phyloP scores from a whole-genome alignment of 1,284 basidiomycete species.

The Exobasidium rhododendri region DNA sequence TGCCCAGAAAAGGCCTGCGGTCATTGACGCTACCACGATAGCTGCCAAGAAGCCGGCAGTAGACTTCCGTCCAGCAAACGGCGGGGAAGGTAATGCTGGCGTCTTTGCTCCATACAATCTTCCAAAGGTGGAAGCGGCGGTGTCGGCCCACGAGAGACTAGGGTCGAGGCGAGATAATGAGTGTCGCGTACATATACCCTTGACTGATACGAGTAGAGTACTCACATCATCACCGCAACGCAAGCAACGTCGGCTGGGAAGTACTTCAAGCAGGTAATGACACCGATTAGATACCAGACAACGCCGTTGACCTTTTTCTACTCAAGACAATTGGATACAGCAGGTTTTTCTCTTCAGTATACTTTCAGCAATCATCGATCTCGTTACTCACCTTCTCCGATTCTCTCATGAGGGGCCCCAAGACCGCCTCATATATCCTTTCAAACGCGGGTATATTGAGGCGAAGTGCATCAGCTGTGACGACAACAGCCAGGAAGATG shows the following conservation, averaged over 20 bases:
- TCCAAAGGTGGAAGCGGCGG: slow-evolving; percentile 87
- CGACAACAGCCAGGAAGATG: slow-evolving; percentile 68
- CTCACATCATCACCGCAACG: slow-evolving; percentile 46
- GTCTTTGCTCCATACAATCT: slow-evolving; percentile 77
- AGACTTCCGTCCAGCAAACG: slow-evolving; percentile 78
- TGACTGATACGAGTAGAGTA: no score
- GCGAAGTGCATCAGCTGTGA: slow-evolving; percentile 74
- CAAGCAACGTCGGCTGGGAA: slow-evolving; percentile 52
- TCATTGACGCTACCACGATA: slow-evolving; percentile 69
- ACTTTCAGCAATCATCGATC: neutral
- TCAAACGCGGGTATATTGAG: slow-evolving; percentile 71
- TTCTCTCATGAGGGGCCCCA: slow-evolving; percentile 91
- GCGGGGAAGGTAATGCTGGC: slow-evolving; percentile 70
- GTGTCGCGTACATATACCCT: no score
- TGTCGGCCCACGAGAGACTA: slow-evolving; percentile 95
- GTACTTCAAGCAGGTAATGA: slow-evolving; percentile 72
- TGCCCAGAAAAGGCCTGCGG: slow-evolving; percentile 75
- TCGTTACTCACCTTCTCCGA: slow-evolving; percentile 72
- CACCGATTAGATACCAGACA: slow-evolving; percentile 91
- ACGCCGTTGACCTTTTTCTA: slow-evolving; percentile 64
- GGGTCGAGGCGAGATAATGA: neutral
- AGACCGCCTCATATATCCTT: slow-evolving; percentile 68
- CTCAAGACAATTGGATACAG: neutral
- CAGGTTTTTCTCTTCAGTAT: neutral
- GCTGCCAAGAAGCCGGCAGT: slow-evolving; percentile 87